These are phyloP conservation scores for Myotisia sp. DNA, from an alignment of 2,329 filamentous ascomycete species.

Conservation along the genomic window DNA sequence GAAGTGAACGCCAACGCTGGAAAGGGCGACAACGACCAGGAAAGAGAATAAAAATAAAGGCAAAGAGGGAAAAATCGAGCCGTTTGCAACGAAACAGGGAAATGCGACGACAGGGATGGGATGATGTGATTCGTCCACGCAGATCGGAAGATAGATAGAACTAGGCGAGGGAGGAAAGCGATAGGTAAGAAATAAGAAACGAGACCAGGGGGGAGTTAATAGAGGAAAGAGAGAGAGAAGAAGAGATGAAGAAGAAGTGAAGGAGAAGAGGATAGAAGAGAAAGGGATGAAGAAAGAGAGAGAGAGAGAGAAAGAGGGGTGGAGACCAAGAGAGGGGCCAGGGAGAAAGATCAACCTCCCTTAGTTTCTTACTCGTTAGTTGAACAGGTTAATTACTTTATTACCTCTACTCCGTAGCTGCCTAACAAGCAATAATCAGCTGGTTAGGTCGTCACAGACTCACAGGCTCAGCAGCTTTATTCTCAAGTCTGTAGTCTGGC, in stretches of 20 bases:
- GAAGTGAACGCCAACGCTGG: too few species aligned
- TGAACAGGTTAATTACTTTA: too few species aligned
- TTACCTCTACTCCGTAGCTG: too few species aligned
- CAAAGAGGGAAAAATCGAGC: background rate
- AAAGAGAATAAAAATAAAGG: background rate
- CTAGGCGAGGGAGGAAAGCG: background rate
- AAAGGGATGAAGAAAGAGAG: background rate
- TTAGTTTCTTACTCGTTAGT: too few species aligned
- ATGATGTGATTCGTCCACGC: conserved; percentile 10
- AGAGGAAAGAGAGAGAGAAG: background rate
- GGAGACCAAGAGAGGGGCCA: background rate
- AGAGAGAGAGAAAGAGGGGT: background rate
- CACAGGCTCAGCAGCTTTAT: too few species aligned
- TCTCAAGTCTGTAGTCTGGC: too few species aligned
- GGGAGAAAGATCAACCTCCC: too few species aligned
- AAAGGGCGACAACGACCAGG: too few species aligned
- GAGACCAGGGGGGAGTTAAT: background rate
- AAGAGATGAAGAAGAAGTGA: background rate
- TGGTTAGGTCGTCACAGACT: too few species aligned
- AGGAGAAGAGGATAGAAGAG: background rate
- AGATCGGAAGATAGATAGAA: conserved; percentile 1
- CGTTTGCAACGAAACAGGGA: too few species aligned
- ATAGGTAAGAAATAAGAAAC: background rate
- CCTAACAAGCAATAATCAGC: too few species aligned
- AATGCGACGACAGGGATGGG: too few species aligned